Evolutionary conservation across 768 basidiomycete genomes (phyloP).

Genomic region (Lepiota brunneoincarnata): DNA sequence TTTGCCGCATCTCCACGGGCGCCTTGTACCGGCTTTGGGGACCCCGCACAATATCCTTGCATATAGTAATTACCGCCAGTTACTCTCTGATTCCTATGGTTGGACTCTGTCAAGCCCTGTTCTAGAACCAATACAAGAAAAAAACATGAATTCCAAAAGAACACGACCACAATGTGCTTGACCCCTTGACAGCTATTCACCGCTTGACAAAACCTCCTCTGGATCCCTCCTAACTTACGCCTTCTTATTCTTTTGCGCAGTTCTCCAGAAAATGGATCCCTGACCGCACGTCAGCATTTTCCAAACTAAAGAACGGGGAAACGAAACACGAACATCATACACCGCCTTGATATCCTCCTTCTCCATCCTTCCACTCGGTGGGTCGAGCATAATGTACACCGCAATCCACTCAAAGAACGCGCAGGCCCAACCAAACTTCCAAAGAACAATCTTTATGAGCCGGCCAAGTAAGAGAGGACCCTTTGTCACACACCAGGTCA

Average conservation of each 20-base stretch:
- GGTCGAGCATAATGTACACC: conserved; percentile 36
- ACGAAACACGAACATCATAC: conserved; percentile 30
- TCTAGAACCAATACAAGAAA: too few relatives aligned
- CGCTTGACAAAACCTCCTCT: neutral
- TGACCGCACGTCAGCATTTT: conserved; percentile 8
- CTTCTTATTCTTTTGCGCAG: conserved; percentile 23
- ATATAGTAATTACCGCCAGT: too few relatives aligned
- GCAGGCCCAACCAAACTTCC: conserved; percentile 39
- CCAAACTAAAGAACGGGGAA: neutral
- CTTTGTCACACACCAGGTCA: conserved; percentile 26
- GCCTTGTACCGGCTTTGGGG: too few relatives aligned
- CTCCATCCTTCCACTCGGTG: conserved; percentile 29
- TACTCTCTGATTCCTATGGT: too few relatives aligned
- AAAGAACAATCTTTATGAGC: neutral
- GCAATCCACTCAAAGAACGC: conserved; percentile 38
- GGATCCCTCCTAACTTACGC: neutral
- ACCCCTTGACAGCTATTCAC: neutral
- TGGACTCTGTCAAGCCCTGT: too few relatives aligned
- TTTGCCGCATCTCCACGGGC: neutral
- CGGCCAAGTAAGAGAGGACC: neutral
- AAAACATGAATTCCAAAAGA: too few relatives aligned
- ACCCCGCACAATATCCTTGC: too few relatives aligned
- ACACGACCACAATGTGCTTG: too few relatives aligned
- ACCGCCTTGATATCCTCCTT: conserved; percentile 38
- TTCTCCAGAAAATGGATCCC: conserved; percentile 32